Evolutionary conservation across 306 rosid species (phyloP).

Genomic region (Datisca glomerata): DNA sequence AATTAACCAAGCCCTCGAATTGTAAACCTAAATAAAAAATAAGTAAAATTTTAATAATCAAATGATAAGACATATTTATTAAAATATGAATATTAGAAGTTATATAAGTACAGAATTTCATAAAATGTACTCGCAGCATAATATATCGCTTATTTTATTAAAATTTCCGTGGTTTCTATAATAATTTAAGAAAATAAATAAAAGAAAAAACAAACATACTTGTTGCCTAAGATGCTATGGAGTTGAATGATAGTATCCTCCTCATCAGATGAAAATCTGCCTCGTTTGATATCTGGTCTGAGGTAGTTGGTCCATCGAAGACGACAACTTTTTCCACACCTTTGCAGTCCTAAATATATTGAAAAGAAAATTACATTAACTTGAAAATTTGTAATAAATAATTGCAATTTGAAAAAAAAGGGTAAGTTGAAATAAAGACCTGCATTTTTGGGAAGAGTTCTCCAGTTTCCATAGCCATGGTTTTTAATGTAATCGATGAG

Average conservation of each 20-base stretch:
- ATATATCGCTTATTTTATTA: no score
- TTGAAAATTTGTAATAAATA: not conserved
- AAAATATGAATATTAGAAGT: no score
- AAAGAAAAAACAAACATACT: slow-evolving; percentile 23
- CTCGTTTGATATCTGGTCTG: slow-evolving; percentile 88
- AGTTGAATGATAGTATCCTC: slow-evolving; percentile 93
- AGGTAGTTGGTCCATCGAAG: slow-evolving; percentile 96
- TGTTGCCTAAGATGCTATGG: slow-evolving; percentile 80
- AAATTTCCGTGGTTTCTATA: not conserved
- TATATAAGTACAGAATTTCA: no score
- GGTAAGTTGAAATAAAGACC: slow-evolving; percentile 24
- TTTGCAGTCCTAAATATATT: slow-evolving; percentile 47
- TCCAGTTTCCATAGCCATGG: slow-evolving; percentile 92
- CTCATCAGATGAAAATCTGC: slow-evolving; percentile 80
- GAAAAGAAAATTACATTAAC: not conserved
- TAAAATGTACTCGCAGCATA: no score
- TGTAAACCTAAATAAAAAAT: no score
- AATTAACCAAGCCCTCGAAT: no score
- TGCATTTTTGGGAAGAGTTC: slow-evolving; percentile 95
- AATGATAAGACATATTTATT: no score
- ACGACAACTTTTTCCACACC: slow-evolving; percentile 98
- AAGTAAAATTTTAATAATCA: no score
- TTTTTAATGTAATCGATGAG: slow-evolving; percentile 63
- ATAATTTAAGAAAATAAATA: not conserved
- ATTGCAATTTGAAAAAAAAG: not conserved